Evolutionary conservation across 306 rosid species (phyloP), one percentile per base, ranked within the genome.

Genomic region (Acacia crassicarpa): DNA sequence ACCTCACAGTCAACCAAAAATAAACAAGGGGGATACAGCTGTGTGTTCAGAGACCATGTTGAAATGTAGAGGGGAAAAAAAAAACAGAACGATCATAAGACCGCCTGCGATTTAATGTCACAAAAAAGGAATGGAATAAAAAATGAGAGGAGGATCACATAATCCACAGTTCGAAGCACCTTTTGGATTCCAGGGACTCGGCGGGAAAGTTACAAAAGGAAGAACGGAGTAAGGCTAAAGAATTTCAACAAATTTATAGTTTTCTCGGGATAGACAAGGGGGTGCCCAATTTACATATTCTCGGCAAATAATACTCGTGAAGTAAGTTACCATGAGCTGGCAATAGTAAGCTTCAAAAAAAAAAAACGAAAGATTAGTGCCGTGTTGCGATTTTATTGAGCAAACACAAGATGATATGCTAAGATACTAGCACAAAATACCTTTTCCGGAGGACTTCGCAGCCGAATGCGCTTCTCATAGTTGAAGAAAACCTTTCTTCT

Each of bases 401-500:
- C 4, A 54, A 0, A 33, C 44, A 74, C 9, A n/a, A 35, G 51
- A 53, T 74, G 8, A 74, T 74, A 75, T 4, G 38, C 41, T 46
- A 46, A 32, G 56, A 79, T 35, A 25, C 6, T 35, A 54, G n/a
- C 9, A 23, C 17, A 63, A 67, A 65, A 9, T 82, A 95, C 98
- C 98, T 93, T 95, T 82, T 90, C 99, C 0, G 99, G 99, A 76
- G 98, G 86, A 74, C 99, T 95, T 46, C 84, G 86, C 88, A 93
- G 78, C 51, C 99, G 84, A 0, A 95, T 85, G 40, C 99, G 99
- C 85, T 92, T 95, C 89, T 93, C 99, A 51, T 95, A 93, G 75
- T 93, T 95, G 86, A 93, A 95, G 89, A 95, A 95, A 78, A 95
- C 71, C 83, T 86, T 93, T 82, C 97, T 92, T 86, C 99, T 89